These are phyloP conservation scores for Suillus bovinus DNA, from an alignment of 768 basidiomycete genomes.

Conservation along the genomic window DNA sequence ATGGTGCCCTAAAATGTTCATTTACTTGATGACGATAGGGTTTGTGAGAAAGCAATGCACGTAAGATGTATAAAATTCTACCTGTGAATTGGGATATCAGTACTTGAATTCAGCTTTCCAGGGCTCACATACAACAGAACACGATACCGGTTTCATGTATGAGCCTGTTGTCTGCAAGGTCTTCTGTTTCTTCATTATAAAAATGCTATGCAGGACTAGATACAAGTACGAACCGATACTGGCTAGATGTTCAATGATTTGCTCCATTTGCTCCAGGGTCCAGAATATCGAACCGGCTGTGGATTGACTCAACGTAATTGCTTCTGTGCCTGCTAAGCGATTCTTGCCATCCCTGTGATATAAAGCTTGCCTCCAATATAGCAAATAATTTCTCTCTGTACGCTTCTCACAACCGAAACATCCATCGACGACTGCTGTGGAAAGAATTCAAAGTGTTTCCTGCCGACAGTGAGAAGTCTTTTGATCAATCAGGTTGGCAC, in stretches of 20 bases:
- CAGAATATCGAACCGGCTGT: constrained; percentile 1
- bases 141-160: background rate
- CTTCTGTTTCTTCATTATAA: background rate
- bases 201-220: background rate
- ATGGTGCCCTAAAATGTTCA: background rate
- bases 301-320: background rate
- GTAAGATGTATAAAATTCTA: background rate
- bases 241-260: background rate
- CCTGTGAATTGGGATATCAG: no score
- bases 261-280: background rate
- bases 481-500: background rate
- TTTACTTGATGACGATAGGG: no score
- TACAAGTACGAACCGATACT: background rate
- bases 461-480: background rate
- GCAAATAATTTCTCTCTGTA: background rate
- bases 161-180: background rate
- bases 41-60: background rate
- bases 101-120: no score
- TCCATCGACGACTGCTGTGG: background rate
- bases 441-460: background rate
- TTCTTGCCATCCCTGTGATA: background rate
- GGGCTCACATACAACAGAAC: background rate
- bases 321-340: background rate
- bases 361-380: background rate
- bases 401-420: no score